phyloP scores from a whole-genome alignment of 1,139 yeast species.

The Blastobotrys malaysiensis region DNA sequence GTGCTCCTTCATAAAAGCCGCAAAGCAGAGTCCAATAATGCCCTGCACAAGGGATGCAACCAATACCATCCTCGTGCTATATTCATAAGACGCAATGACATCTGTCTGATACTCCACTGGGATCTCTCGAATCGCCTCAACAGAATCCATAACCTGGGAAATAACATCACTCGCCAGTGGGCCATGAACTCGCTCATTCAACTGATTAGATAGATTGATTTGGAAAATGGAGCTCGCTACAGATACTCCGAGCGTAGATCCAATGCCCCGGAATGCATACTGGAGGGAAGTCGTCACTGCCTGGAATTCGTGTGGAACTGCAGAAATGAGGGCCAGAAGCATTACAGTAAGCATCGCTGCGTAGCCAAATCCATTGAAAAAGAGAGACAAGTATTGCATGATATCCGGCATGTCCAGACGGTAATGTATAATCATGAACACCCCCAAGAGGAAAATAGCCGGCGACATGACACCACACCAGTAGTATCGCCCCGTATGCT shows the following conservation, averaged over 20 bases:
- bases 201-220: conserved; percentile 33
- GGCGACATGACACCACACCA: conserved; percentile 45
- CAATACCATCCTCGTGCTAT: conserved; percentile 51
- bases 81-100: conserved; percentile 44
- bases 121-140: conserved; percentile 50
- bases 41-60: conserved; percentile 44
- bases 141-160: conserved; percentile 47
- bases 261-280: conserved; percentile 69
- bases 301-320: conserved; percentile 55
- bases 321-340: conserved; percentile 59
- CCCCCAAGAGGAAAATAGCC: conserved; percentile 44
- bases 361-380: conserved; percentile 53
- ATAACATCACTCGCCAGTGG: conserved; percentile 38
- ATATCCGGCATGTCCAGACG: conserved; percentile 14
- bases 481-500: conserved; percentile 61
- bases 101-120: conserved; percentile 46
- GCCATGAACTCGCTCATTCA: conserved; percentile 30
- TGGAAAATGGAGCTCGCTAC: conserved; percentile 62
- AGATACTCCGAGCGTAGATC: conserved; percentile 68
- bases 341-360: conserved; percentile 62
- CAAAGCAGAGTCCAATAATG: conserved; percentile 28
- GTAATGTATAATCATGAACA: conserved; percentile 27
- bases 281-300: conserved; percentile 73
- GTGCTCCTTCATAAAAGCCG: conserved; percentile 37
- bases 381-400: conserved; percentile 30